Conservation (phyloP, 495 filamentous ascomycete species). For the Talaromyces nanjingensis region DNA sequence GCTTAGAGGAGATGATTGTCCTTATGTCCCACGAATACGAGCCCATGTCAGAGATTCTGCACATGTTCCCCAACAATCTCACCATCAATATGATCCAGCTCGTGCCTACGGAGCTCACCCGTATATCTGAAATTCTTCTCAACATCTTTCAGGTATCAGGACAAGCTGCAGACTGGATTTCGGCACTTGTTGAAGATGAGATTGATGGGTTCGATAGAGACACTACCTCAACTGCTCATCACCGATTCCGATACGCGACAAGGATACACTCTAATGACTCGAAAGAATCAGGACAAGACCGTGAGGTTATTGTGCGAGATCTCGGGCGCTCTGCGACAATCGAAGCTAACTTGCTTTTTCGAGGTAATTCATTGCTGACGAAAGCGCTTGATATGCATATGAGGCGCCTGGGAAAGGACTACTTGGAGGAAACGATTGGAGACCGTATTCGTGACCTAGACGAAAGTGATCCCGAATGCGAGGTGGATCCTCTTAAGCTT, state of each 20-base stretch:
- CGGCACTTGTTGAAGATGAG: slow-evolving; percentile 88
- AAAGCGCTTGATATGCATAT: slow-evolving; percentile 93
- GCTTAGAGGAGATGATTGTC: slow-evolving; percentile 81
- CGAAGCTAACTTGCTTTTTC: slow-evolving; percentile 92
- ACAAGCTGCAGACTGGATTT: slow-evolving; percentile 82
- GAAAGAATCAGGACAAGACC: slow-evolving; percentile 51
- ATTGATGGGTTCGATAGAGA: slow-evolving; percentile 90
- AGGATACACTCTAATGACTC: slow-evolving; percentile 78
- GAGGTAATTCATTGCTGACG: slow-evolving; percentile 90
- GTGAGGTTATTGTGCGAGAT: slow-evolving; percentile 55
- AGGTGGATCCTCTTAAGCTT: slow-evolving; percentile 72
- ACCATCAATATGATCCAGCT: slow-evolving; percentile 78
- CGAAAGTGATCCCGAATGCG: slow-evolving; percentile 81
- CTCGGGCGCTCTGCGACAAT: slow-evolving; percentile 49
- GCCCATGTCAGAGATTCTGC: slow-evolving; percentile 74
- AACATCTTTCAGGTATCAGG: slow-evolving; percentile 97
- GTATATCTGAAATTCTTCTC: slow-evolving; percentile 78
- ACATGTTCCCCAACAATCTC: slow-evolving; percentile 73
- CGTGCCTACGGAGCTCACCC: slow-evolving; percentile 67
- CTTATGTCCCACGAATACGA: slow-evolving; percentile 82
- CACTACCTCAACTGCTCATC: slow-evolving; percentile 43
- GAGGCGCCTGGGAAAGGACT: slow-evolving; percentile 89
- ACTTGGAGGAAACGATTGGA: slow-evolving; percentile 80
- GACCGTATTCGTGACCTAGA: slow-evolving; percentile 83
- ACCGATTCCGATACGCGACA: slow-evolving; percentile 64